A percentile compares a stretch with the other conserved stretches of the same genome.
Evolutionary conservation across 345 rosid species (phyloP).

Genomic region (Camelina laxa): DNA sequence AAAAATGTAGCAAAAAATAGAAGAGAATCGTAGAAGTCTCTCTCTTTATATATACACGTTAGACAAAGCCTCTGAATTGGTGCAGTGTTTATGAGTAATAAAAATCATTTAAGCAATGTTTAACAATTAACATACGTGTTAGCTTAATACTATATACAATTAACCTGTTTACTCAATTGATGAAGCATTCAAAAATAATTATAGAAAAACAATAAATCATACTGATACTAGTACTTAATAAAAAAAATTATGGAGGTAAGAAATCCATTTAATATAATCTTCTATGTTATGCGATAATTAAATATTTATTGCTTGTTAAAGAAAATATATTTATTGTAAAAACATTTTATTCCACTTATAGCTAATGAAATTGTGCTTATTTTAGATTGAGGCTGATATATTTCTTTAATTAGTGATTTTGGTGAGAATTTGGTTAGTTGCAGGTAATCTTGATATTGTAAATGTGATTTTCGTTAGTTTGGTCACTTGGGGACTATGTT

Average conservation of each 20-base stretch:
- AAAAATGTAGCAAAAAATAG: constrained; percentile 13
- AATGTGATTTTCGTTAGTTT: constrained; percentile 19
- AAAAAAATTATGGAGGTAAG: neutral
- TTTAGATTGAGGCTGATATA: neutral
- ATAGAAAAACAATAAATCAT: neutral
- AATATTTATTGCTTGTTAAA: neutral
- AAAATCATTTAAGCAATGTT: too few species aligned
- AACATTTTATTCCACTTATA: neutral
- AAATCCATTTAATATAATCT: neutral
- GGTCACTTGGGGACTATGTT: neutral
- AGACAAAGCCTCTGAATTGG: neutral
- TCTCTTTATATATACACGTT: neutral
- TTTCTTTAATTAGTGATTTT: constrained; percentile 7
- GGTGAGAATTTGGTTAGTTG: constrained; percentile 32
- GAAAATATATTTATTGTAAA: neutral
- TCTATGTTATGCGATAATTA: neutral
- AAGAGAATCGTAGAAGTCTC: constrained; percentile 30
- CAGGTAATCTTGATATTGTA: constrained; percentile 21
- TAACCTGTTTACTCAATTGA: neutral
- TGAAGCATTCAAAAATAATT: neutral
- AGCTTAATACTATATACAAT: too few species aligned
- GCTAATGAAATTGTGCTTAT: neutral
- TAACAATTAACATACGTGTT: too few species aligned
- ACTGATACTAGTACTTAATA: too few species aligned
- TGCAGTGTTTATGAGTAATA: neutral